phyloP scores from a whole-genome alignment of 768 basidiomycete genomes.

The Neoboletus magnificus region DNA sequence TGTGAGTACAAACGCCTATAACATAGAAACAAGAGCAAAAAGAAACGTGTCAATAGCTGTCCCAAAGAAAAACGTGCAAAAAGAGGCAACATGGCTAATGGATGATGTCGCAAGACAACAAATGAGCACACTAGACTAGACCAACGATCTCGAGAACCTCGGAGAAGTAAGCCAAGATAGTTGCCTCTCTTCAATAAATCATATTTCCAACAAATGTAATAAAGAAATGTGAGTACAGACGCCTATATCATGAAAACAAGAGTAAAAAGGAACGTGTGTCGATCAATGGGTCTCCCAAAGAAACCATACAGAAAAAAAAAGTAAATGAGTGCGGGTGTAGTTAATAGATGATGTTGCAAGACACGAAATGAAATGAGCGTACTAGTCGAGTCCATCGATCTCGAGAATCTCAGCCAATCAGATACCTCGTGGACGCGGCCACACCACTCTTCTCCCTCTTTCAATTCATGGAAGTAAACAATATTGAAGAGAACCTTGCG shows the following conservation, averaged over 20 bases:
- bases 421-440: background rate
- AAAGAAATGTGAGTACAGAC: constrained; percentile 11
- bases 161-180: constrained; percentile 20
- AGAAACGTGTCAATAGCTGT: constrained; percentile 5
- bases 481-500: background rate
- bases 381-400: constrained; percentile 11
- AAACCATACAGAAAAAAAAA: background rate
- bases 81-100: constrained; percentile 1
- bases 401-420: constrained; percentile 3
- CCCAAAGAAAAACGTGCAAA: constrained; percentile 1
- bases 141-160: constrained; percentile 8
- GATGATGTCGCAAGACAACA: constrained; percentile 3
- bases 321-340: background rate
- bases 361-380: constrained; percentile 24
- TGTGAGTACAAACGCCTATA: constrained; percentile 8
- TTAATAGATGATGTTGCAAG: constrained; percentile 8
- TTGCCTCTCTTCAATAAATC: constrained; percentile 10
- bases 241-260: background rate
- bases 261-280: constrained; percentile 6
- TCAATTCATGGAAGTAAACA: background rate
- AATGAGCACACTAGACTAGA: constrained; percentile 21
- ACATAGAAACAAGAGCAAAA: background rate
- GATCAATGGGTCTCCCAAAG: constrained; percentile 2
- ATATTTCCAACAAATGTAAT: constrained; percentile 8
- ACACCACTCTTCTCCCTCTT: background rate